A percentile compares a stretch with the other conserved stretches of the same genome.
Evolutionary conservation across 2,329 filamentous ascomycete genomes (phyloP).

Genomic region (Allantophomopsis cytisporea): DNA sequence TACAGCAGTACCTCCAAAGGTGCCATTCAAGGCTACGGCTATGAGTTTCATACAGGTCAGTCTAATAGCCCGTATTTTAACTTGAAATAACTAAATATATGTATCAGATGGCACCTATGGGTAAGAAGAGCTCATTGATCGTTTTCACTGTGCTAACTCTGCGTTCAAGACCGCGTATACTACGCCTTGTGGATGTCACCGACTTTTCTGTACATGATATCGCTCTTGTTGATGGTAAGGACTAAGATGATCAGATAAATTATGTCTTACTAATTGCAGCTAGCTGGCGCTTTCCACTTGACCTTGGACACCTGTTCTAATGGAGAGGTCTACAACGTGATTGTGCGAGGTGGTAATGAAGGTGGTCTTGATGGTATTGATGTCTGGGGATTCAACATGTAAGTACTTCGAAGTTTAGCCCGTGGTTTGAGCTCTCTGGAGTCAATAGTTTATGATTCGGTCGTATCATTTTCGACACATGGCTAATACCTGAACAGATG

Average conservation of each 20-base stretch:
- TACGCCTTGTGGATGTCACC: slow-evolving; percentile 7
- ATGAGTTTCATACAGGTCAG: slow-evolving; percentile 25
- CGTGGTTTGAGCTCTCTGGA: too few relatives aligned
- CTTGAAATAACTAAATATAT: too few relatives aligned
- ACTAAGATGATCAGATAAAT: not conserved
- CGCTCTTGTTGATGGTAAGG: slow-evolving; percentile 9
- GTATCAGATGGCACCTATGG: slow-evolving; percentile 16
- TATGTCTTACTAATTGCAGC: not conserved
- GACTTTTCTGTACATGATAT: slow-evolving; percentile 14
- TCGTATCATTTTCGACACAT: too few relatives aligned
- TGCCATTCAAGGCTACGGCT: slow-evolving; percentile 37
- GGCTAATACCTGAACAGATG: slow-evolving; percentile 13
- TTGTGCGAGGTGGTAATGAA: slow-evolving; percentile 31
- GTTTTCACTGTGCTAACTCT: too few relatives aligned
- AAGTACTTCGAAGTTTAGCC: too few relatives aligned
- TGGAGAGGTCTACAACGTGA: slow-evolving; percentile 38
- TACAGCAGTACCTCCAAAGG: slow-evolving; percentile 36
- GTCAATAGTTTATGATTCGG: too few relatives aligned
- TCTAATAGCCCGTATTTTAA: too few relatives aligned
- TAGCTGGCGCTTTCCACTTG: slow-evolving; percentile 20
- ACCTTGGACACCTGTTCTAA: slow-evolving; percentile 31
- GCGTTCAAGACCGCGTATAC: slow-evolving; percentile 4
- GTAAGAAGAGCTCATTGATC: too few relatives aligned
- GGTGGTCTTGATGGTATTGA: slow-evolving; percentile 41
- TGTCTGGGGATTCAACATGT: slow-evolving; percentile 36